These are phyloP conservation scores for Entonaema liquescens DNA, from an alignment of 495 filamentous ascomycete genomes.

Conservation along the genomic window DNA sequence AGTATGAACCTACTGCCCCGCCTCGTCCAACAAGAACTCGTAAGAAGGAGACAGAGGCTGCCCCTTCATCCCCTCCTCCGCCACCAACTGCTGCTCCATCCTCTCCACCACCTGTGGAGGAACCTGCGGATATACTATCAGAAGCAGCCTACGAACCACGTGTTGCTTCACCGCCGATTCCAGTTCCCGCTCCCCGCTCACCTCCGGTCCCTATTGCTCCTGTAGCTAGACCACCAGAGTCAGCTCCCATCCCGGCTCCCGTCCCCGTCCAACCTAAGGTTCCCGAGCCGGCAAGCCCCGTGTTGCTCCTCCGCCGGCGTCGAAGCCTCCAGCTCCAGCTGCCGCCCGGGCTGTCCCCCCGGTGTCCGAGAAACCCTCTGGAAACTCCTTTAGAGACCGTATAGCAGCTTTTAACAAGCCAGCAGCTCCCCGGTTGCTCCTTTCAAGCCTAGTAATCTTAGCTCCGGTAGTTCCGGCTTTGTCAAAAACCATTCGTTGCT, in stretches of 20 bases:
- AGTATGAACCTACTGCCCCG: conserved; percentile 89
- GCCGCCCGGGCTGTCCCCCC: conserved; percentile 66
- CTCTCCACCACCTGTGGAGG: conserved; percentile 50
- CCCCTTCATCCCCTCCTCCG: conserved; percentile 66
- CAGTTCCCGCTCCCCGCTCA: conserved; percentile 40
- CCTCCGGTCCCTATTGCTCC: conserved; percentile 45
- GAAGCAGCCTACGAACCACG: conserved; percentile 46
- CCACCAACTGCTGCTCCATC: conserved; percentile 66
- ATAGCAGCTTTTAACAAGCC: conserved; percentile 97
- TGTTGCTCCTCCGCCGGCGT: conserved; percentile 49
- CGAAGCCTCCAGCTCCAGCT: conserved; percentile 57
- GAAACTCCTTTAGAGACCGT: conserved; percentile 87
- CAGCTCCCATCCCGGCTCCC: conserved; percentile 55
- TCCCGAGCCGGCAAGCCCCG: conserved; percentile 31
- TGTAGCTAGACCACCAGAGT: conserved; percentile 49
- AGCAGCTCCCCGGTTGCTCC: conserved; percentile 86
- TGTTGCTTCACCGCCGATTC: conserved; percentile 37
- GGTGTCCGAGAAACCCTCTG: conserved; percentile 78
- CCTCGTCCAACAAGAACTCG: conserved; percentile 80
- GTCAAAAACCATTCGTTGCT: conserved; percentile 99
- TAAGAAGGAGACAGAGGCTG: conserved; percentile 72
- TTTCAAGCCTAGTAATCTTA: conserved; percentile 77
- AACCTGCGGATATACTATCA: conserved; percentile 47
- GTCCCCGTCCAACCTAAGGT: conserved; percentile 50
- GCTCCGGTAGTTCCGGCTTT: conserved; percentile 69